These are phyloP conservation scores for Kwoniella pini DNA, from an alignment of 768 basidiomycete species.

Conservation along the genomic window DNA sequence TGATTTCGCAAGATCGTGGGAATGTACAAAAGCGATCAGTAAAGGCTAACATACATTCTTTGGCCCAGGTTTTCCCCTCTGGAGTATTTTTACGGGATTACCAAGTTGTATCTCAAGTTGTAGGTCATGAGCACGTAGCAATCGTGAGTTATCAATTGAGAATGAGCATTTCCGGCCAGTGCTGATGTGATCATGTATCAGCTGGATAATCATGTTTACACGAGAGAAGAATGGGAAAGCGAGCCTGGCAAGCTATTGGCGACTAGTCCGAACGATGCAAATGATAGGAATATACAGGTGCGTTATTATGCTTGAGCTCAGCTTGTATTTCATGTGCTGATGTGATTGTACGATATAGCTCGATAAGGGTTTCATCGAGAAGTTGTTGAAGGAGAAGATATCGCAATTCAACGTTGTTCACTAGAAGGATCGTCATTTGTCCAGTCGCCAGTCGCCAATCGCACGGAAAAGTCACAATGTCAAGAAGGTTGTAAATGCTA, in stretches of 20 bases:
- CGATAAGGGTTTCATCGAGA: no score
- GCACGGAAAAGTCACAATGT: no score
- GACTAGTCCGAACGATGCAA: neutral
- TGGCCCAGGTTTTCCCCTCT: neutral
- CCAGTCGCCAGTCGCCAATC: no score
- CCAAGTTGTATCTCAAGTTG: constrained; percentile 23
- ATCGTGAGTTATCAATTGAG: constrained; percentile 17
- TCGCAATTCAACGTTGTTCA: no score
- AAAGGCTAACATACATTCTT: neutral
- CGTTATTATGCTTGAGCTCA: neutral
- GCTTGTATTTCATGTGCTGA: neutral
- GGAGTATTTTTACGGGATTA: constrained; percentile 29
- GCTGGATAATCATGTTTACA: constrained; percentile 3
- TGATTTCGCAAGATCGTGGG: neutral
- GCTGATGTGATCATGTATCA: neutral
- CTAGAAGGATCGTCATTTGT: no score
- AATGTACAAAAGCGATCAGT: neutral
- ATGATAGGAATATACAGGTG: constrained; percentile 1
- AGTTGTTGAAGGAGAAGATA: no score
- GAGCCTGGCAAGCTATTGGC: constrained; percentile 4
- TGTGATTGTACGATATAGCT: neutral
- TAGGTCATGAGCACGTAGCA: constrained; percentile 25
- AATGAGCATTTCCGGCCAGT: no score
- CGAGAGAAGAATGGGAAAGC: constrained; percentile 1
- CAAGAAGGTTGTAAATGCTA: no score